Evolutionary conservation across 1,139 yeast species (phyloP), one percentile per base, ranked within the genome.

Genomic region (Trichomonascaceae sp.): DNA sequence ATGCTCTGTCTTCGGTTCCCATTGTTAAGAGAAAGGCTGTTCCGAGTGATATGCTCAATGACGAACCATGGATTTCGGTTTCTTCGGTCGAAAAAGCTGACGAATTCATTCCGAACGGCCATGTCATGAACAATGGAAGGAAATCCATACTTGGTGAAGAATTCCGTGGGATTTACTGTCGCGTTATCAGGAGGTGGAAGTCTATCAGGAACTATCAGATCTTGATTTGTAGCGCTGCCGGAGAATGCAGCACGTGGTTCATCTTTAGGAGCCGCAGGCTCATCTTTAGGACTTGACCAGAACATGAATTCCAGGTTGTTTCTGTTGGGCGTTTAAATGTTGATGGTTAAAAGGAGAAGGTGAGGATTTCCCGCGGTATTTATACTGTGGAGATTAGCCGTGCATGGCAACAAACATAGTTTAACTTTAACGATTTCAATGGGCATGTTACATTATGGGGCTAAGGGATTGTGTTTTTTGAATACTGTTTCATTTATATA

Each of bases 41-140:
- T 85, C 44, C 84, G 80, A 1, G 98, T 93, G 53, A 93, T 77
- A 66, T 93, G 98, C 70, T 93, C 99, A 43, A 93, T 75, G n/a
- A 84, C 81, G 91, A 95, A 95, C 67, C 83, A 83, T 18, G 99
- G 99, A 65, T 89, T 90, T 57, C 91, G 77, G 49, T 84, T 86
- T 57, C 85, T 79, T 61, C 99, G 79, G 67, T 93, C 95, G 69
- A 84, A 93, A 63, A 95, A 87, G 59, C 95, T 83, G 20, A 91
- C 79, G 68, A 85, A 93, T 70, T 89, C 96, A 53, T 78, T 76
- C 60, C 89, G 78, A 24, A 77, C 80, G 54, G 83, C 82, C 57
- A 93, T 71, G 66, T 93, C 99, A 67, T 89, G 95, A 45, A 86
- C 79, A 0, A 98, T 98, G 1, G 96, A 96, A 0, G 98, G 98